These are phyloP conservation scores for Phaeosphaeria sp. DNA, from an alignment of 2,329 filamentous ascomycete genomes.

Conservation along the genomic window DNA sequence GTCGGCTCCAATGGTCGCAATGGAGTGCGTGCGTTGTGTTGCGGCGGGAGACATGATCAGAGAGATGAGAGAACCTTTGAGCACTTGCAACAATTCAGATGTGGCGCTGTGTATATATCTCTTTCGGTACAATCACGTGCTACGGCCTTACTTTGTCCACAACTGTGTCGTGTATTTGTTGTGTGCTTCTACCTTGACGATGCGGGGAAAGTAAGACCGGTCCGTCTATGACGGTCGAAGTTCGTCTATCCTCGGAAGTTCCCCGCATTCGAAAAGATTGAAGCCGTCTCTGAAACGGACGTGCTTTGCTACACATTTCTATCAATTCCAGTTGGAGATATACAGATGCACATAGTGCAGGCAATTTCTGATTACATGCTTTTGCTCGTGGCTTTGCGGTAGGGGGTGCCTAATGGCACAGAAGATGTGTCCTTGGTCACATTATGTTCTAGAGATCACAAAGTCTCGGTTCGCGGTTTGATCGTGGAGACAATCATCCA, in stretches of 20 bases:
- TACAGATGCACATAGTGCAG: no score
- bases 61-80: not conserved
- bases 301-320: no score
- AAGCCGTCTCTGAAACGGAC: no score
- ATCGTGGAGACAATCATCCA: no score
- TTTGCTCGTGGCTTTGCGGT: no score
- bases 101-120: not conserved
- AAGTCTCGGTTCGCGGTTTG: no score
- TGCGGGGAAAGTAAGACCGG: constrained; percentile 1
- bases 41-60: constrained; percentile 32
- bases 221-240: not conserved
- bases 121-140: not conserved
- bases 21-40: constrained; percentile 31
- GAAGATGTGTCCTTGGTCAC: no score
- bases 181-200: not conserved
- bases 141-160: constrained; percentile 1
- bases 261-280: not conserved
- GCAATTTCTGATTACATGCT: no score
- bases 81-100: not conserved
- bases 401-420: no score
- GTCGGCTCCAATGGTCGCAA: constrained; percentile 66
- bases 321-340: no score
- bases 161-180: not conserved
- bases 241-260: not conserved
- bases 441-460: no score